These are phyloP conservation scores for Vigna angularis DNA, from an alignment of 306 rosid genomes.

Conservation along the genomic window DNA sequence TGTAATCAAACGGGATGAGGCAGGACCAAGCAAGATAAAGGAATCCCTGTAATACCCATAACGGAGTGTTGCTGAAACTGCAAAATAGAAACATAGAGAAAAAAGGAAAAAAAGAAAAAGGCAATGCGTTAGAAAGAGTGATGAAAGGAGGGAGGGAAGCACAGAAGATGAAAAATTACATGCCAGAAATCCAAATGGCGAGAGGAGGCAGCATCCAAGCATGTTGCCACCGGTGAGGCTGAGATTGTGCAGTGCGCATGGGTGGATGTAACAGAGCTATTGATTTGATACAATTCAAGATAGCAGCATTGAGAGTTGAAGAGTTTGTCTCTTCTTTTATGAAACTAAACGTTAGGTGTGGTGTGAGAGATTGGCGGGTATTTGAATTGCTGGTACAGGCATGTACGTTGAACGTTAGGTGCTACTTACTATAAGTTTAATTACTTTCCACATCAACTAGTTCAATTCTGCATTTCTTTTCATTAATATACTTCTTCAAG, in stretches of 20 bases:
- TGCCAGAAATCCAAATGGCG: conserved; percentile 82
- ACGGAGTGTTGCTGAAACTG: conserved; percentile 66
- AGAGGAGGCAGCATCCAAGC: conserved; percentile 52
- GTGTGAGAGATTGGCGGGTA: conserved; percentile 35
- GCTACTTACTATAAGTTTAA: not conserved
- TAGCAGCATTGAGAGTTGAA: conserved; percentile 45
- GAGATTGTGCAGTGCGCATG: not conserved
- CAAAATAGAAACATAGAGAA: conserved; percentile 1
- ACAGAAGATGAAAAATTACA: conserved; percentile 60
- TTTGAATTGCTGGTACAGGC: conserved; percentile 35
- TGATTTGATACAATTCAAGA: not conserved
- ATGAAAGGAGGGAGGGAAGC: not conserved
- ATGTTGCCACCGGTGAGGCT: conserved; percentile 50
- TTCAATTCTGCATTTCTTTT: not conserved
- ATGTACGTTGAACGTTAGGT: conserved; percentile 5
- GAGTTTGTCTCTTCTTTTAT: conserved; percentile 17
- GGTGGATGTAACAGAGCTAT: not conserved
- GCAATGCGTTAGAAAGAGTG: conserved; percentile 45
- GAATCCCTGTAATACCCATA: conserved; percentile 70
- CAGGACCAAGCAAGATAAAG: conserved; percentile 68
- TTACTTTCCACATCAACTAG: not conserved
- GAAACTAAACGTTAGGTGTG: not conserved
- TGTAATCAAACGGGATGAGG: conserved; percentile 70
- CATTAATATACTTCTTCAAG: too few relatives aligned
- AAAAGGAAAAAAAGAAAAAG: not conserved